A percentile compares a stretch with the other conserved stretches of the same genome.
These are phyloP conservation scores for Pinus albicaulis DNA, from an alignment of 75 land plant genomes.

Conservation along the genomic window DNA sequence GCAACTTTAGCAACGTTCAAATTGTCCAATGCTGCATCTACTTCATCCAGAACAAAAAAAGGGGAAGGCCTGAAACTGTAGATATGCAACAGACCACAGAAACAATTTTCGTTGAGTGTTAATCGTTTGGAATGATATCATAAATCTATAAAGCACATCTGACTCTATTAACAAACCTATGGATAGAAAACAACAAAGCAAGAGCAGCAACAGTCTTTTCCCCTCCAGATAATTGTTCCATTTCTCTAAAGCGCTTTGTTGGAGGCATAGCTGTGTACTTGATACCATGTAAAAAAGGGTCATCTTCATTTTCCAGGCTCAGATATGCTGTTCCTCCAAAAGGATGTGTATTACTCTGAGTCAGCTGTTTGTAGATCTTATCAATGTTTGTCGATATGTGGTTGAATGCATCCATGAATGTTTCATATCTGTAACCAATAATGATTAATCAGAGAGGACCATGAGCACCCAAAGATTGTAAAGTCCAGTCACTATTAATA, in stretches of 20 bases:
- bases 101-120: neutral
- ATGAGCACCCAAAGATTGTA: neutral
- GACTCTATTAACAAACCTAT: slow-evolving; percentile 56
- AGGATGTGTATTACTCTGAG: slow-evolving; percentile 83
- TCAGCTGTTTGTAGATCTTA: slow-evolving; percentile 94
- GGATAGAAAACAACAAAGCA: slow-evolving; percentile 96
- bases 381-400: slow-evolving; percentile 91
- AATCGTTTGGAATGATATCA: neutral
- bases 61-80: slow-evolving; percentile 95
- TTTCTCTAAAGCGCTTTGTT: slow-evolving; percentile 95
- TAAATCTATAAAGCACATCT: neutral
- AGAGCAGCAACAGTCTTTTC: slow-evolving; percentile 99
- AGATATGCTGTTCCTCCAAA: slow-evolving; percentile 94
- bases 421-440: slow-evolving; percentile 47
- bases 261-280: slow-evolving; percentile 99
- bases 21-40: slow-evolving; percentile 99
- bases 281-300: slow-evolving; percentile 89
- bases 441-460: neutral
- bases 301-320: slow-evolving; percentile 93
- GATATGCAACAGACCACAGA: neutral
- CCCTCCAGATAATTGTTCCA: slow-evolving; percentile 99
- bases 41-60: slow-evolving; percentile 98
- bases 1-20: slow-evolving; percentile 97
- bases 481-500: neutral
- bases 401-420: slow-evolving; percentile 93